phyloP scores from a whole-genome alignment of 305 asterid species.

The Solanum aculeatissimum region DNA sequence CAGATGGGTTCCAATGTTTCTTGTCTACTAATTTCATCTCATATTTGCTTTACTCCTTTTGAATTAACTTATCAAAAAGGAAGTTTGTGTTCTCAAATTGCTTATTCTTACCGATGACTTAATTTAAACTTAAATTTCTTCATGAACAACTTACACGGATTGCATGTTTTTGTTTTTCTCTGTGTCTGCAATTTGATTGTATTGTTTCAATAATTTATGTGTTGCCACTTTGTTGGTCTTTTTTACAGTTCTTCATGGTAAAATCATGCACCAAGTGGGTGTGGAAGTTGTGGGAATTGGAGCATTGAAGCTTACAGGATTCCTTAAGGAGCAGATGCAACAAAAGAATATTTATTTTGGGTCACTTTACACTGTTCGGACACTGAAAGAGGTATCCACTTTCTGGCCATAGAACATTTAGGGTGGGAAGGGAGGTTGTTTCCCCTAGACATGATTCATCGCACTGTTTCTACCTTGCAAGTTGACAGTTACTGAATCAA shows the following conservation, averaged over 20 bases:
- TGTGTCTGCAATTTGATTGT: not conserved
- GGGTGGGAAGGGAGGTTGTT: not conserved
- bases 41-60: not conserved
- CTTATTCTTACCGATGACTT: not conserved
- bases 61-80: not conserved
- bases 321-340: constrained; percentile 82
- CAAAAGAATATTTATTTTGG: constrained; percentile 60
- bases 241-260: constrained; percentile 65
- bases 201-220: not conserved
- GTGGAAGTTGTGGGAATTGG: constrained; percentile 88
- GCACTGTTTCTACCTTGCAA: not conserved
- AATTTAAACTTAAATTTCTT: not conserved
- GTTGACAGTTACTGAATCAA: not conserved
- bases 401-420: not conserved
- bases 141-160: not conserved
- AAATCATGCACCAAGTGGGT: constrained; percentile 82
- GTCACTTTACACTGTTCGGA: constrained; percentile 88
- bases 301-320: constrained; percentile 89
- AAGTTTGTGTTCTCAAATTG: not conserved
- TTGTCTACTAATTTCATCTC: not conserved
- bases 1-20: not conserved
- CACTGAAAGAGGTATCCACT: constrained; percentile 74
- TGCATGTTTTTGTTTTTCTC: not conserved
- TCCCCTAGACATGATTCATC: not conserved
- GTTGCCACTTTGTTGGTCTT: not conserved